Percentiles rank a stretch among this genome's conserved stretches.
Evolutionary conservation across 352 stramenopile species (phyloP).

Genomic region (Hyaloperonospora arabidopsidis): DNA sequence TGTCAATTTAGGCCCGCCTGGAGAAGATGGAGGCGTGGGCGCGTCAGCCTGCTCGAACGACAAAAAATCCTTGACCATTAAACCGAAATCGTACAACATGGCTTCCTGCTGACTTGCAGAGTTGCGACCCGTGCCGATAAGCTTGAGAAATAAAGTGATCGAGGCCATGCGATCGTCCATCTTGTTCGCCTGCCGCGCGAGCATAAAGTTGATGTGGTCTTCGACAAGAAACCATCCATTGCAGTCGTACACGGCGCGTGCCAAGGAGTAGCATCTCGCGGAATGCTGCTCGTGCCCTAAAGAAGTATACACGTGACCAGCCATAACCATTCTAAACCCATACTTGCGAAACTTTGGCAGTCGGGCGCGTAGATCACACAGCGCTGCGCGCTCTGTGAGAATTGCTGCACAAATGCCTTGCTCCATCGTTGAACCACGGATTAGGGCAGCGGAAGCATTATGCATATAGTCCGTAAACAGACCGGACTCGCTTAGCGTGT

Average conservation of each 20-base stretch:
- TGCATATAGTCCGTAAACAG: constrained; percentile 86
- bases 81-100: constrained; percentile 75
- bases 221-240: constrained; percentile 82
- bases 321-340: constrained; percentile 87
- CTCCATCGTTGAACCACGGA: constrained; percentile 79
- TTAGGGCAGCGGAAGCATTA: constrained; percentile 69
- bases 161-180: constrained; percentile 70
- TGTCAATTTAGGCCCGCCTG: constrained; percentile 22
- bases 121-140: constrained; percentile 75
- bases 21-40: constrained; percentile 11
- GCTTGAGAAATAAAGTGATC: constrained; percentile 80
- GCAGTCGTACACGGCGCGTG: constrained; percentile 69
- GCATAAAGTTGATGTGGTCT: constrained; percentile 85
- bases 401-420: constrained; percentile 80
- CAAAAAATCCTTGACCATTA: constrained; percentile 78
- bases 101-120: constrained; percentile 77
- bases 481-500: constrained; percentile 57
- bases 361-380: constrained; percentile 67
- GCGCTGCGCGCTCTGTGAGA: constrained; percentile 66
- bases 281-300: constrained; percentile 65
- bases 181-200: constrained; percentile 74
- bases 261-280: constrained; percentile 72
- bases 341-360: constrained; percentile 81
- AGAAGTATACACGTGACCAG: constrained; percentile 75
- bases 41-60: constrained; percentile 28